These are phyloP conservation scores for Aeschynomene evenia DNA, from an alignment of 306 rosid species.

Conservation along the genomic window DNA sequence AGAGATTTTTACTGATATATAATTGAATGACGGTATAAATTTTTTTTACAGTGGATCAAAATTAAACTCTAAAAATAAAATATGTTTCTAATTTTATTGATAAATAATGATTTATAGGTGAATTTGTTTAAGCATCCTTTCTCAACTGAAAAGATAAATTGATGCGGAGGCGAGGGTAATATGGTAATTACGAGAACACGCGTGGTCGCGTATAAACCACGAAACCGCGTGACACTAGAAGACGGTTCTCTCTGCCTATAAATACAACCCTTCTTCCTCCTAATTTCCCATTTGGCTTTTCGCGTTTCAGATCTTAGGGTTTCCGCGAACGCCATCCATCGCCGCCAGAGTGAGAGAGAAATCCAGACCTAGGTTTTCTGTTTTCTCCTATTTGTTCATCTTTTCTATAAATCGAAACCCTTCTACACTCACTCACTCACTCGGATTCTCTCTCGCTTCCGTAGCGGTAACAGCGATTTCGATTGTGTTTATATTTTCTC, in stretches of 20 bases:
- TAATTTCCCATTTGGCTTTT: neutral
- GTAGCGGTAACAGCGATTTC: neutral
- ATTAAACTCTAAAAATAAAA: no score
- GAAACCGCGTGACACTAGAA: neutral
- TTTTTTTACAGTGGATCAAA: no score
- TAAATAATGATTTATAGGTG: no score
- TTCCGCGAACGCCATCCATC: neutral
- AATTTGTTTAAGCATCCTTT: no score
- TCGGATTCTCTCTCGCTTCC: neutral
- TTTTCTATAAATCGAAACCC: neutral
- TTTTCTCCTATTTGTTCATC: no score
- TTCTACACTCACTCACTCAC: neutral
- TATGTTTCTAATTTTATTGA: no score
- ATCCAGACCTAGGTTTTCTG: no score
- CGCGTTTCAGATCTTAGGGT: constrained; percentile 30
- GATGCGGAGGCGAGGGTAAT: neutral
- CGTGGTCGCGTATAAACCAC: constrained; percentile 14
- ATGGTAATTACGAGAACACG: neutral
- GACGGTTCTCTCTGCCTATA: constrained; percentile 30
- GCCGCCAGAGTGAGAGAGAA: neutral
- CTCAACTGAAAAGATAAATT: no score
- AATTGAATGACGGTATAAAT: no score
- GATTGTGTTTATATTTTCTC: neutral
- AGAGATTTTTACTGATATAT: no score
- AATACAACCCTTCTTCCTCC: neutral